Evolutionary conservation across 257 asterid species (phyloP).

Genomic region (Solanum chilense): DNA sequence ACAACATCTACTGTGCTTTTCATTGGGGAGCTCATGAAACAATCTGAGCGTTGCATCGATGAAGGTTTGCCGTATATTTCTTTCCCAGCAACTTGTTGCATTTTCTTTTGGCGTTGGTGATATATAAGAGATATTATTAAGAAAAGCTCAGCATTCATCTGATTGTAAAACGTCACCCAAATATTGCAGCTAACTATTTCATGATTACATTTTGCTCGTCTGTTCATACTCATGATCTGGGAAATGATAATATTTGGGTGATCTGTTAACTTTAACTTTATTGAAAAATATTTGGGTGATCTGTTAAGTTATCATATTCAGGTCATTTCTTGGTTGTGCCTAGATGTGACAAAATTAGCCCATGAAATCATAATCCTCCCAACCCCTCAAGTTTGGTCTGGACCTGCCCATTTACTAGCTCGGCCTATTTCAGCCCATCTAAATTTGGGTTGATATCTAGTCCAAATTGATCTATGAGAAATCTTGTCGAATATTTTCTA

Average conservation of each 20-base stretch:
- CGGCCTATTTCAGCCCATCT: not conserved
- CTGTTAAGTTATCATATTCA: not conserved
- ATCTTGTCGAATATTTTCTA: not conserved
- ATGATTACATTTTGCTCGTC: not conserved
- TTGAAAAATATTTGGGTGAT: not conserved
- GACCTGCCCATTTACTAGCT: not conserved
- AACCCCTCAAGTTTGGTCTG: not conserved
- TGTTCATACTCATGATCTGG: not conserved
- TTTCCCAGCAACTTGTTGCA: not conserved
- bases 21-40: slow-evolving; percentile 98
- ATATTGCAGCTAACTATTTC: not conserved
- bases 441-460: not conserved
- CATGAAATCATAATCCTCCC: not conserved
- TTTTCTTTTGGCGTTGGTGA: not conserved
- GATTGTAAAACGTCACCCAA: not conserved
- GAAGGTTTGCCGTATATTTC: slow-evolving; percentile 53
- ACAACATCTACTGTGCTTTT: slow-evolving; percentile 96
- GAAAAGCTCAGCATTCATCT: not conserved
- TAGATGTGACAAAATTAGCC: not conserved
- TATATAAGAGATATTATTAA: not conserved
- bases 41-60: slow-evolving; percentile 86
- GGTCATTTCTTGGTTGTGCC: not conserved
- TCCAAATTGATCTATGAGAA: not conserved
- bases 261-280: not conserved
- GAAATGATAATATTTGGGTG: not conserved